phyloP scores from a whole-genome alignment of 2,329 filamentous ascomycete genomes.

The Pseudogymnoascus destructans region DNA sequence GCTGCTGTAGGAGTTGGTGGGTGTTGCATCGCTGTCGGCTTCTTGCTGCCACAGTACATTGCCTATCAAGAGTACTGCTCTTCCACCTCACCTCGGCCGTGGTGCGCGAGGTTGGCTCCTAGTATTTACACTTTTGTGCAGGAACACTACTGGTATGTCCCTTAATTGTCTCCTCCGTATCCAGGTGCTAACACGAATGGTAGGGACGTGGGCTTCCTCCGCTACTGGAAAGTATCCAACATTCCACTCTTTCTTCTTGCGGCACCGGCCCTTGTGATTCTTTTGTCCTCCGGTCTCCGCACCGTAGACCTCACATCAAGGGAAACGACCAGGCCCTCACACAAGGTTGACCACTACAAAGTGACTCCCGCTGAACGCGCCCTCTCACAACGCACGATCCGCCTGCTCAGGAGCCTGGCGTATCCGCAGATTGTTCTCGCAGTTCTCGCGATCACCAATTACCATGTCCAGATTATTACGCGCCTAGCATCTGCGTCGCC shows the following conservation, averaged over 20 bases:
- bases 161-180: background rate
- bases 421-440: conserved; percentile 61
- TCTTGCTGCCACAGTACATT: conserved; percentile 56
- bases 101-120: conserved; percentile 63
- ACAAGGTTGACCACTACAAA: conserved; percentile 12
- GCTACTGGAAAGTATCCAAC: conserved; percentile 83
- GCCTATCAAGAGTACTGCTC: conserved; percentile 63
- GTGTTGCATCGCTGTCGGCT: conserved; percentile 51
- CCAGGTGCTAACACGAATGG: conserved; percentile 2
- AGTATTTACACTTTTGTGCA: conserved; percentile 92
- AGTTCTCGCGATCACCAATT: conserved; percentile 58
- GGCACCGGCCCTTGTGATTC: conserved; percentile 57
- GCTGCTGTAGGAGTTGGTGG: conserved; percentile 52
- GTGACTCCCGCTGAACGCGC: background rate
- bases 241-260: conserved; percentile 79
- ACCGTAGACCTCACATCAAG: conserved; percentile 27
- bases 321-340: conserved; percentile 10
- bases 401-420: conserved; percentile 39
- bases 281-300: conserved; percentile 47
- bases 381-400: background rate
- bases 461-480: conserved; percentile 91
- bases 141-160: conserved; percentile 68
- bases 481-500: conserved; percentile 80
- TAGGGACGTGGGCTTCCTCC: conserved; percentile 78
- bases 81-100: conserved; percentile 40